Evolutionary conservation across 139 green algal species (phyloP).

Genomic region (Micractinium sp.): DNA sequence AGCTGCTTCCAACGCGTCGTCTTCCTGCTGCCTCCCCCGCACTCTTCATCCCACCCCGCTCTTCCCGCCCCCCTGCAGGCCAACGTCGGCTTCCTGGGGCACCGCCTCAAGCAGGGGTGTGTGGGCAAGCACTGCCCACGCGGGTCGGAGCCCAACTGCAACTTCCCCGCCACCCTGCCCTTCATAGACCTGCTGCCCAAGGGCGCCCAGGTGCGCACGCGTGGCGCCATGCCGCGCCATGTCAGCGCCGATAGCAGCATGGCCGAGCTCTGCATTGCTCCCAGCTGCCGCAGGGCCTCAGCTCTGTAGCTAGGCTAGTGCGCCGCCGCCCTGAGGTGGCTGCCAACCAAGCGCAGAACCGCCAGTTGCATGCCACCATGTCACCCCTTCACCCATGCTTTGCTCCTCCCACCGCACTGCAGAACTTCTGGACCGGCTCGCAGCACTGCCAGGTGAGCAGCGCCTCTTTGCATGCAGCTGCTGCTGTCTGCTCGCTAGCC

Average conservation of each 20-base stretch:
- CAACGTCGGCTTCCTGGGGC: background rate
- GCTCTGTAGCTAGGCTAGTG: background rate
- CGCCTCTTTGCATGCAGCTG: background rate
- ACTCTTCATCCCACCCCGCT: too few species aligned
- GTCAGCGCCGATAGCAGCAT: too few species aligned
- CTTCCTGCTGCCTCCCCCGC: too few species aligned
- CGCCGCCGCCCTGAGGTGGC: too few species aligned
- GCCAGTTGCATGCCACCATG: background rate
- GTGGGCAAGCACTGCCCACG: background rate
- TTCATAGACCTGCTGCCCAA: slow-evolving; percentile 20
- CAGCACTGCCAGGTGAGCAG: slow-evolving; percentile 8
- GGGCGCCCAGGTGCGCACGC: background rate
- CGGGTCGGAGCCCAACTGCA: slow-evolving; percentile 8
- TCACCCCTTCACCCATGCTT: background rate
- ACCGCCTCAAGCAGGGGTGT: background rate
- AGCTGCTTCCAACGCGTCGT: too few species aligned
- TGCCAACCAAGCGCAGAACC: background rate
- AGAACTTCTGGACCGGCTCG: slow-evolving; percentile 25
- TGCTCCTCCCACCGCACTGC: background rate
- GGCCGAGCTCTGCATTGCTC: background rate
- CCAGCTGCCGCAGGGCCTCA: background rate
- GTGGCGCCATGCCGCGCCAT: too few species aligned
- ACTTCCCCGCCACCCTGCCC: slow-evolving; percentile 3
- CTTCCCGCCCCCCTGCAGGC: background rate
- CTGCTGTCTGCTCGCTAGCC: background rate